phyloP scores from a whole-genome alignment of 345 rosid genomes.

The Syzygium oleosum region DNA sequence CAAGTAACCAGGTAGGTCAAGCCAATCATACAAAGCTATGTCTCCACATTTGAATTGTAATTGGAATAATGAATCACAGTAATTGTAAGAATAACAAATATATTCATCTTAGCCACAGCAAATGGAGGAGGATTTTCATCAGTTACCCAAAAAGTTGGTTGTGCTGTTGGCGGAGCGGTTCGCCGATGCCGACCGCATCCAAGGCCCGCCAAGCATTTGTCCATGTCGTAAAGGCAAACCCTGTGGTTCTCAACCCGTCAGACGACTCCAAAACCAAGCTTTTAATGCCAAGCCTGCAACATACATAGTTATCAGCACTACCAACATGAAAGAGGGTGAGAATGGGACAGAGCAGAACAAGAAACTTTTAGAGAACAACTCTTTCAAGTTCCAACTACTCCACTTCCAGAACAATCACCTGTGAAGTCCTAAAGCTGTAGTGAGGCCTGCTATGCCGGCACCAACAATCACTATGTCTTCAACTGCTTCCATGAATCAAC shows the following conservation, averaged over 20 bases:
- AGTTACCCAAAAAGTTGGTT: not conserved
- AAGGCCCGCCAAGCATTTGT: constrained; percentile 30
- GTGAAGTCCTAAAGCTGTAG: constrained; percentile 53
- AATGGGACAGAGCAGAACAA: not conserved
- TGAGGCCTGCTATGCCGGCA: constrained; percentile 59
- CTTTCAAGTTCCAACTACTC: not conserved
- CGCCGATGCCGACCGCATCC: constrained; percentile 5
- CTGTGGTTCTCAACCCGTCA: constrained; percentile 38
- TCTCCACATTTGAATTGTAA: not conserved
- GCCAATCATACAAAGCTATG: not conserved
- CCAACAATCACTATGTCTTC: constrained; percentile 44
- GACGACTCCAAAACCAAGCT: constrained; percentile 69
- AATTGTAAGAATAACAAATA: not conserved
- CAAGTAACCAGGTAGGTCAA: not conserved
- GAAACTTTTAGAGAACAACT: not conserved
- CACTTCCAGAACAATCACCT: not conserved
- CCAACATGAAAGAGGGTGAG: not conserved
- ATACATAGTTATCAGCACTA: not conserved
- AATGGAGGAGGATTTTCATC: constrained; percentile 9
- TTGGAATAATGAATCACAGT: not conserved
- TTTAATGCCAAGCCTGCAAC: constrained; percentile 53
- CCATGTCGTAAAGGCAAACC: constrained; percentile 49
- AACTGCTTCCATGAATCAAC: not conserved
- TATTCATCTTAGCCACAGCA: not conserved
- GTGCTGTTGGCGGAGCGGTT: constrained; percentile 3